Percentiles rank a stretch among this genome's conserved stretches.
phyloP scores from a whole-genome alignment of 495 filamentous ascomycete species.

The Xylaria cubensis region DNA sequence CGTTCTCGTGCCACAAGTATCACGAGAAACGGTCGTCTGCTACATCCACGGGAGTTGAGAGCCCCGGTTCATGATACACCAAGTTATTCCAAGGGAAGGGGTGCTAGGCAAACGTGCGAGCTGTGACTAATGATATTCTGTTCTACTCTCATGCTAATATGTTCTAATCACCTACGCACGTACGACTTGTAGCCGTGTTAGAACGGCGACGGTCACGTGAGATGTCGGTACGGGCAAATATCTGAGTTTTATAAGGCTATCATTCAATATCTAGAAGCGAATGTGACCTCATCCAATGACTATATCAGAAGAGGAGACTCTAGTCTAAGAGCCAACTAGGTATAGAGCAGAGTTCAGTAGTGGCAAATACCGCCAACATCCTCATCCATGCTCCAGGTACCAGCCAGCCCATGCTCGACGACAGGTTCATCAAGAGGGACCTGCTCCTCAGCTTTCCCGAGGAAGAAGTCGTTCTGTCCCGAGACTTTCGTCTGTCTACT shows the following conservation, averaged over 20 bases:
- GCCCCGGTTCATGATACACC: background rate
- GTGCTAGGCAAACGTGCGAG: background rate
- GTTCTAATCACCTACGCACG: background rate
- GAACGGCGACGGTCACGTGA: background rate
- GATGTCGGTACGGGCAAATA: background rate
- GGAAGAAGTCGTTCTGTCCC: constrained; percentile 59
- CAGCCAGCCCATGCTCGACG: constrained; percentile 79
- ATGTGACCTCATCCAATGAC: background rate
- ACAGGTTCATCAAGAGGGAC: constrained; percentile 57
- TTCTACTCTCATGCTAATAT: background rate
- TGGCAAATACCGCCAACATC: constrained; percentile 66
- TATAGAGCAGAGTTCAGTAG: constrained; percentile 38
- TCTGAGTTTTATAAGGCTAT: background rate
- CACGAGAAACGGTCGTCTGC: background rate
- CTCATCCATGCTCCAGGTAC: constrained; percentile 85
- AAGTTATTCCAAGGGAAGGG: background rate
- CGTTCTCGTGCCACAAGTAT: background rate
- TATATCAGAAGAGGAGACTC: background rate
- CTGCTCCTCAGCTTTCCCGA: constrained; percentile 63
- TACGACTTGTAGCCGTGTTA: background rate
- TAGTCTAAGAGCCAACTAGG: background rate
- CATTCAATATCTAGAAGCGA: background rate
- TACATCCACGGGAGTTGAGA: background rate
- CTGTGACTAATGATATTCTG: background rate
- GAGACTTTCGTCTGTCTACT: constrained; percentile 56